Evolutionary conservation across 768 basidiomycete genomes (phyloP), one percentile per base, ranked within the genome.

Genomic region (Amanita molliuscula): DNA sequence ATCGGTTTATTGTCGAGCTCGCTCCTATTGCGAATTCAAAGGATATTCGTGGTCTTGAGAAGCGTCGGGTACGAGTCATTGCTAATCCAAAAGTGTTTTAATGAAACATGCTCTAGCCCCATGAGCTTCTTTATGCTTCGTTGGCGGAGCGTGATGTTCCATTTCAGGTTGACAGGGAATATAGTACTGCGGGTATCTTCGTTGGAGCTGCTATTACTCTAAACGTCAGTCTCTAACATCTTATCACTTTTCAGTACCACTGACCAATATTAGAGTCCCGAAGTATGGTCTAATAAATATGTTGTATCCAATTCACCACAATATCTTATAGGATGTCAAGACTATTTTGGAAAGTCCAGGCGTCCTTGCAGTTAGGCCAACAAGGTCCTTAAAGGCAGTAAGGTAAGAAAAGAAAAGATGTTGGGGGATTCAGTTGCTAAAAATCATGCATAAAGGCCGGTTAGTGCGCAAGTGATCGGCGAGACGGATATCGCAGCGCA

Each of bases 1-100:
- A 77, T 60, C 73, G 71, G 53, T 81, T 77, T 55, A 78, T 82
- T 49, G 68, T 82, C 48, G 79, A 82, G 55, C 70, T 81, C 25
- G 26, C 35, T 10, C 9, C 18, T 53, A 16, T 3, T 29, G 10
- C 29, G 10, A 11, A 29, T 26, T 53, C 29, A 16, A 15, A 6
- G 15, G 16, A 35, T 18, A 8, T 1, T 13, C 45, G 21, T 3
- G n/a, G 18, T 16, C 23, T 35, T 15, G 34, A 36, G 20, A 34
- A 34, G 7, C 25, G 31, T 4, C 28, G 11, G 46, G 46, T 47
- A n/a, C 21, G 46, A 23, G 1, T 34, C 3, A 3, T 36, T 6
- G n/a, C 3, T 4, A 26, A 20, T 4, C 15, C 9, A 2, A 33
- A n/a, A 13, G 13, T 23, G 18, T 18, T 25, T 3, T 16, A 35